phyloP scores from a whole-genome alignment of 1,284 basidiomycete species.

The Ceratobasidium sp. region DNA sequence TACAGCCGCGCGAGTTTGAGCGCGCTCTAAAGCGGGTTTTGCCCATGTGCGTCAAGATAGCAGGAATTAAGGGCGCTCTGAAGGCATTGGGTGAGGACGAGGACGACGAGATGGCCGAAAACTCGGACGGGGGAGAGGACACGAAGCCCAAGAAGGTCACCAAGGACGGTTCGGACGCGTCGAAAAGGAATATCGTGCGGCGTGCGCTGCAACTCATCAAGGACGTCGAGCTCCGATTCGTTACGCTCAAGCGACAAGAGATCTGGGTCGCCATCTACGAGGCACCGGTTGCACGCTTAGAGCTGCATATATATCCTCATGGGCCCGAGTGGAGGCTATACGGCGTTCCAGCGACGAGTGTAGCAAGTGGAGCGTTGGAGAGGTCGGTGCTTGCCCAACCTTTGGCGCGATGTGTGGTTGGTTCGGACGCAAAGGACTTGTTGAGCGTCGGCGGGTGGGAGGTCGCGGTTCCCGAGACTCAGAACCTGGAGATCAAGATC shows the following conservation, averaged over 20 bases:
- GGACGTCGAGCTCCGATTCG: constrained; percentile 79
- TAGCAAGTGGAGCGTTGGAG: constrained; percentile 60
- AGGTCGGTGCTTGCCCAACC: constrained; percentile 81
- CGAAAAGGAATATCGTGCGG: constrained; percentile 76
- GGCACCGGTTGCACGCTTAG: constrained; percentile 77
- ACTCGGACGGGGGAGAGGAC: constrained; percentile 56
- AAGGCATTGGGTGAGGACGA: constrained; percentile 39
- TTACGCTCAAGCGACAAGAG: constrained; percentile 88
- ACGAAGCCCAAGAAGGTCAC: constrained; percentile 18
- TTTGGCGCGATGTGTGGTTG: constrained; percentile 79
- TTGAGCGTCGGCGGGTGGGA: constrained; percentile 81
- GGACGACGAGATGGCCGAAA: constrained; percentile 52
- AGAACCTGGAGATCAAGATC: constrained; percentile 71
- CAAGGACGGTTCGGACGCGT: constrained; percentile 56
- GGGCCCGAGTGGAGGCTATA: constrained; percentile 90
- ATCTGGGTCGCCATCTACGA: constrained; percentile 88
- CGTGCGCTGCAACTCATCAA: constrained; percentile 75
- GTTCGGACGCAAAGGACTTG: constrained; percentile 59
- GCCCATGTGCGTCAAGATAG: constrained; percentile 86
- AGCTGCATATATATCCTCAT: constrained; percentile 81
- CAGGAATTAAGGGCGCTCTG: constrained; percentile 61
- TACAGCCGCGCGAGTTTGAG: constrained; percentile 80
- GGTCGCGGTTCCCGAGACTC: constrained; percentile 78
- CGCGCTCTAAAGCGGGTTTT: constrained; percentile 81
- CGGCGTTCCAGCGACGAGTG: constrained; percentile 82